Conservation (phyloP, 805 yeast genomes). For the Saturnispora mendoncae region DNA sequence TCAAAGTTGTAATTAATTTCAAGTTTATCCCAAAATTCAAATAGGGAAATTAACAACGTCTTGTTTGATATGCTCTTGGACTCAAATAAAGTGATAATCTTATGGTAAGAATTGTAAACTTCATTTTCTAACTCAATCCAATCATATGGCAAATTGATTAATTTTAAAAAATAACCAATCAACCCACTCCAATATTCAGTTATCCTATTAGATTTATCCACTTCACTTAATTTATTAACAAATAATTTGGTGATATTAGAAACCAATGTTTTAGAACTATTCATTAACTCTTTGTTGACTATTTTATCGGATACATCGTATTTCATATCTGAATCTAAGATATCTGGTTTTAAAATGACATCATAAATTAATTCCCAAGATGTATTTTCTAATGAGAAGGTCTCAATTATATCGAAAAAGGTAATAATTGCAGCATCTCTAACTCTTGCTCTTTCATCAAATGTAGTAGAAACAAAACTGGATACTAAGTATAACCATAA, state of each 20-base stretch:
- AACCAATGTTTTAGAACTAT: constrained; percentile 51
- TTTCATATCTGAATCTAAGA: constrained; percentile 26
- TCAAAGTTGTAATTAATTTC: constrained; percentile 37
- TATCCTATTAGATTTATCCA: constrained; percentile 19
- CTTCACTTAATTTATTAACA: constrained; percentile 39
- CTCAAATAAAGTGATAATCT: constrained; percentile 33
- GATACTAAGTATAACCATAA: constrained; percentile 60
- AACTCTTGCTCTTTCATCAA: constrained; percentile 66
- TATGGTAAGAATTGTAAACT: constrained; percentile 46
- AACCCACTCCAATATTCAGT: constrained; percentile 48
- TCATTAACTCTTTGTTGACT: constrained; percentile 38
- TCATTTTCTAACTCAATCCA: constrained; percentile 46
- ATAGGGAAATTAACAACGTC: background rate
- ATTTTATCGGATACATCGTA: constrained; percentile 10
- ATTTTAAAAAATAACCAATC: constrained; percentile 37
- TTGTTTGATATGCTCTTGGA: constrained; percentile 21
- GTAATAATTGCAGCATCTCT: constrained; percentile 88
- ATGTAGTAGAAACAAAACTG: constrained; percentile 52
- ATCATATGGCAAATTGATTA: constrained; percentile 31
- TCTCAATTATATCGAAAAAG: constrained; percentile 69
- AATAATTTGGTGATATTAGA: constrained; percentile 61
- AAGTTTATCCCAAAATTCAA: constrained; percentile 39
- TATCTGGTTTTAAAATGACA: constrained; percentile 46
- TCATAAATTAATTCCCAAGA: constrained; percentile 63
- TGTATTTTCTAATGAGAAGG: constrained; percentile 51